Conservation (phyloP, 345 rosid genomes). For the Angophora floribunda region DNA sequence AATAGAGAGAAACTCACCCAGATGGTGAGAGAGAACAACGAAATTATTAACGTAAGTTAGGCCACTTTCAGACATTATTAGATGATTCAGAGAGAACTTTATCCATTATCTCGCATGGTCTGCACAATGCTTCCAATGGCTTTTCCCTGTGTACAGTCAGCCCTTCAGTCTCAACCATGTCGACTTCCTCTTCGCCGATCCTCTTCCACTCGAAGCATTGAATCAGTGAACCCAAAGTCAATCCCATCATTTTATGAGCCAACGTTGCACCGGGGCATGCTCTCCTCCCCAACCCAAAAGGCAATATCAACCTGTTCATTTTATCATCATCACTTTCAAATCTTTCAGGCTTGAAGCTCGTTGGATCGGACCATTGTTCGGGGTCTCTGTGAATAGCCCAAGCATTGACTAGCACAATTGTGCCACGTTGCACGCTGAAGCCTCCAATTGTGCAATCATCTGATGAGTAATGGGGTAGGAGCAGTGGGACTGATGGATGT, state of each 20-base stretch:
- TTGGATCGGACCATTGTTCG: neutral
- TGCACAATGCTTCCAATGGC: slow-evolving; percentile 31
- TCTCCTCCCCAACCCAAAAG: slow-evolving; percentile 25
- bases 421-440: neutral
- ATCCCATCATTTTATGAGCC: slow-evolving; percentile 8
- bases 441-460: neutral
- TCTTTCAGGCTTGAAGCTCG: neutral
- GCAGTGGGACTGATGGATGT: neutral
- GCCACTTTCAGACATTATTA: neutral
- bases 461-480: neutral
- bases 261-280: slow-evolving; percentile 15
- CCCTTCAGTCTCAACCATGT: slow-evolving; percentile 35
- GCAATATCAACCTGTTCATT: neutral
- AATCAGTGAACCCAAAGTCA: slow-evolving; percentile 28
- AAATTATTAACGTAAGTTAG: neutral
- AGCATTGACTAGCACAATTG: neutral
- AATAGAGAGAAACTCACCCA: no score
- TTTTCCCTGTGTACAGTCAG: slow-evolving; percentile 29
- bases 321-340: neutral
- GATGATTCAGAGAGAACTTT: neutral
- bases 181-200: slow-evolving; percentile 18
- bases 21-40: no score
- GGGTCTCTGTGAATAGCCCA: neutral
- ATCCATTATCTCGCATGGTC: neutral
- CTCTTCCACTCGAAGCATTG: slow-evolving; percentile 53